Evolutionary conservation across 2,329 filamentous ascomycete species (phyloP).

Genomic region (Nannizziopsis arthrosporioides): DNA sequence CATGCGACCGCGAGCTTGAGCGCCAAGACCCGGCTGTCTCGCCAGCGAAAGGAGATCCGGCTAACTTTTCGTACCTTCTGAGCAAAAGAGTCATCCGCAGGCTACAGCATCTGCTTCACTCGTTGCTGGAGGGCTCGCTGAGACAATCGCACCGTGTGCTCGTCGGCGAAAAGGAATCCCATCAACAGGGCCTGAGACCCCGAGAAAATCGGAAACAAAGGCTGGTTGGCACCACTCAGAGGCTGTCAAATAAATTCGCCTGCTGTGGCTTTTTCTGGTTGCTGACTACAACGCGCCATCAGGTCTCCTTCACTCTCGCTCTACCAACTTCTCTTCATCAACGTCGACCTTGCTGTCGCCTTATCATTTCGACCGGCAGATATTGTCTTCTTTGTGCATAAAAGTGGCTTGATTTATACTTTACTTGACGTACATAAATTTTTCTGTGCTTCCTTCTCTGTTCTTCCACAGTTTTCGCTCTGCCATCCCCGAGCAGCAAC

Average conservation of each 20-base stretch:
- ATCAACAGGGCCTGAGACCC: too few relatives aligned
- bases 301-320: background rate
- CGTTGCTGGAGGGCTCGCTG: too few relatives aligned
- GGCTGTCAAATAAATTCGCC: background rate
- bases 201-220: background rate
- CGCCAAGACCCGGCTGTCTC: too few relatives aligned
- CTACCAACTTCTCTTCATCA: constrained; percentile 7
- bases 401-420: background rate
- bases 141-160: too few relatives aligned
- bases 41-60: background rate
- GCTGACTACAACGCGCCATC: constrained; percentile 12
- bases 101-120: too few relatives aligned
- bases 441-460: background rate
- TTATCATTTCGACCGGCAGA: background rate
- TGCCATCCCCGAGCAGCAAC: background rate
- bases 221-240: constrained; percentile 11
- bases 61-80: background rate
- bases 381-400: background rate
- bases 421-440: background rate
- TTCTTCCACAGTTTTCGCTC: constrained; percentile 5
- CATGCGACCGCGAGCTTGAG: too few relatives aligned
- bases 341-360: background rate
- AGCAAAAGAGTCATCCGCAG: too few relatives aligned
- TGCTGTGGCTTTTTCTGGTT: background rate
- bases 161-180: background rate